Evolutionary conservation across 768 basidiomycete genomes (phyloP).

Genomic region (Basidioascus undulatus): DNA sequence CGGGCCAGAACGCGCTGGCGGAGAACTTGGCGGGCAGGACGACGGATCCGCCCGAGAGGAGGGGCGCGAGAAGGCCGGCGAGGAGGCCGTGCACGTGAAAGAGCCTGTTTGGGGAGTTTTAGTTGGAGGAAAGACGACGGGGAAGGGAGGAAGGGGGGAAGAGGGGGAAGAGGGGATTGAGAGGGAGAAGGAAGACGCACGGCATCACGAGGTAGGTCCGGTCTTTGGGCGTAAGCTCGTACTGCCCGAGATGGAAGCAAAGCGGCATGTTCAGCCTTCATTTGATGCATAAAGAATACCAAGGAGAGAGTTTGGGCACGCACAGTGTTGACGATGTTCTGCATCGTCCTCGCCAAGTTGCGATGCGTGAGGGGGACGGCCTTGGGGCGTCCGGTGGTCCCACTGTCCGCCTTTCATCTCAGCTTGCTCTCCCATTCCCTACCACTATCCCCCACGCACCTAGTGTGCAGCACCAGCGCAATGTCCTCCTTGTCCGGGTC

Average conservation of each 20-base stretch:
- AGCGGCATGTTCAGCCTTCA: too few species aligned
- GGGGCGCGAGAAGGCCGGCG: slow-evolving; percentile 32
- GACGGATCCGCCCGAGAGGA: slow-evolving; percentile 30
- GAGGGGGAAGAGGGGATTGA: slow-evolving; percentile 3
- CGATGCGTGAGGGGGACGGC: slow-evolving; percentile 18
- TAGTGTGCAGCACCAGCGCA: slow-evolving; percentile 34
- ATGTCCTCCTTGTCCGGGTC: slow-evolving; percentile 22
- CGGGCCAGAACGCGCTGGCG: slow-evolving; percentile 28
- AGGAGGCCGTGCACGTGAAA: slow-evolving; percentile 39
- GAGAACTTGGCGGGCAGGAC: slow-evolving; percentile 34
- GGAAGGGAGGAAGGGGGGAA: background rate
- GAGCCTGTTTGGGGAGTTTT: too few species aligned
- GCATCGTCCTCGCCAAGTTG: slow-evolving; percentile 17
- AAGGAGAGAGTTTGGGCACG: too few species aligned
- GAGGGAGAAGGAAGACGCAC: background rate
- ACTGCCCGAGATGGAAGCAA: too few species aligned
- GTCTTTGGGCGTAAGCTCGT: slow-evolving; percentile 16
- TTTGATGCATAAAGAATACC: too few species aligned
- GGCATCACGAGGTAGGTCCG: slow-evolving; percentile 27
- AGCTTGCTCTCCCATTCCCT: too few species aligned
- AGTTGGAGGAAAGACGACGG: too few species aligned
- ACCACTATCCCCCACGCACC: slow-evolving; percentile 14
- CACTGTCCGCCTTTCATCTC: too few species aligned
- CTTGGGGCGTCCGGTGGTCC: slow-evolving; percentile 17
- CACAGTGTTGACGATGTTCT: slow-evolving; percentile 18